Evolutionary conservation across 257 asterid species (phyloP).

Genomic region (Paraleonurus japonicus): DNA sequence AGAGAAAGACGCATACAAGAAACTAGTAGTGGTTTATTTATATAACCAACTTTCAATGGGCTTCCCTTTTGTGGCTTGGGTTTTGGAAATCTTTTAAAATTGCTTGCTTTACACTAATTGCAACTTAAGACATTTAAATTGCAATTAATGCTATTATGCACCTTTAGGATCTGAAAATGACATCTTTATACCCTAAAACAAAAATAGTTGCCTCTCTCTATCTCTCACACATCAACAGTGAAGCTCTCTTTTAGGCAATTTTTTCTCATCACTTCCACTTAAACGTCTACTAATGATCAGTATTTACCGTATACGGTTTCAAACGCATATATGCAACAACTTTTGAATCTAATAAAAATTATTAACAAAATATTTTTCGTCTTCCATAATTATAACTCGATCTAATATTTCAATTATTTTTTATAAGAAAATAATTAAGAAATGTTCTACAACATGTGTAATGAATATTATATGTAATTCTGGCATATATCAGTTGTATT

Average conservation of each 20-base stretch:
- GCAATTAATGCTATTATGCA: background rate
- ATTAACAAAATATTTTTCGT: background rate
- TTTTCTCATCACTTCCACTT: constrained; percentile 13
- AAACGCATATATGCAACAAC: constrained; percentile 2
- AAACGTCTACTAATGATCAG: background rate
- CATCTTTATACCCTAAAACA: background rate
- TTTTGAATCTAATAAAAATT: background rate
- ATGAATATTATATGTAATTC: too few species aligned
- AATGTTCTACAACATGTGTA: too few species aligned
- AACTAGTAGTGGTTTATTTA: constrained; percentile 27
- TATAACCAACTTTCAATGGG: constrained; percentile 31
- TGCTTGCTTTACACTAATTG: background rate
- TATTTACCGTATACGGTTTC: background rate
- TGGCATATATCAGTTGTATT: too few species aligned
- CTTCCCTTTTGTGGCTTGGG: constrained; percentile 24
- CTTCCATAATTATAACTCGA: background rate
- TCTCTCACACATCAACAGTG: constrained; percentile 22
- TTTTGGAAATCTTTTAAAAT: constrained; percentile 18
- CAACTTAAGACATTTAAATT: constrained; percentile 3
- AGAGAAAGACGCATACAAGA: constrained; percentile 23
- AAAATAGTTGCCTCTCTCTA: background rate
- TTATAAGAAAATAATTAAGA: too few species aligned
- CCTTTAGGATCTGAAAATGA: background rate
- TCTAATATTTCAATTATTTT: too few species aligned
- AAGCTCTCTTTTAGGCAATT: constrained; percentile 43